phyloP scores from a whole-genome alignment of 768 basidiomycete genomes.

The Leucosporidium creatinivorum region DNA sequence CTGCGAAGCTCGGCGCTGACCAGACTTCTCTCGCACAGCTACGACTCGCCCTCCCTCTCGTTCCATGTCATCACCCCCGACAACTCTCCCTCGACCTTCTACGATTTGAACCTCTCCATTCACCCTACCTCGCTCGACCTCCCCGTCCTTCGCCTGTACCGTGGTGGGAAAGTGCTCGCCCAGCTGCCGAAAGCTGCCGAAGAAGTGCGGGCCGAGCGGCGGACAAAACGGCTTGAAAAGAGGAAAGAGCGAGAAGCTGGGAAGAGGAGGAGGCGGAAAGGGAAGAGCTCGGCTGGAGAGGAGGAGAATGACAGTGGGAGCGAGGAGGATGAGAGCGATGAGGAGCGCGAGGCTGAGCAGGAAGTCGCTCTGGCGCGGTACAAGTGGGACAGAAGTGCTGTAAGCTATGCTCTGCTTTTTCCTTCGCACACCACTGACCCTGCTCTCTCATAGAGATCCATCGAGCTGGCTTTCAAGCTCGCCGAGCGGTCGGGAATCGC shows the following conservation, averaged over 20 bases:
- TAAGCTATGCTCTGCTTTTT: background rate
- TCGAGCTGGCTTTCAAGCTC: too few relatives aligned
- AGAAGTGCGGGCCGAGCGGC: background rate
- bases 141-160: conserved; percentile 21
- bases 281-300: background rate
- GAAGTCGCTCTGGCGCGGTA: conserved; percentile 9
- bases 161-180: conserved; percentile 1
- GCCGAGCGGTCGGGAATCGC: too few relatives aligned
- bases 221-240: background rate
- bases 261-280: background rate
- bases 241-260: background rate
- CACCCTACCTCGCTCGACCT: conserved; percentile 19
- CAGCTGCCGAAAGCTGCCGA: conserved; percentile 7
- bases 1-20: background rate
- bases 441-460: too few relatives aligned
- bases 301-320: background rate
- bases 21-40: conserved; percentile 1
- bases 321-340: conserved; percentile 12
- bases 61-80: conserved; percentile 20
- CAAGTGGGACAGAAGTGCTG: conserved; percentile 20
- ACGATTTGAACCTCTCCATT: conserved; percentile 25
- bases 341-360: conserved; percentile 24
- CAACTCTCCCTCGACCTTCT: conserved; percentile 14
- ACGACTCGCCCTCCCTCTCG: conserved; percentile 1
- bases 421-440: too few relatives aligned